These are phyloP conservation scores for Calocera viscosa DNA, from an alignment of 768 basidiomycete species.

Conservation along the genomic window DNA sequence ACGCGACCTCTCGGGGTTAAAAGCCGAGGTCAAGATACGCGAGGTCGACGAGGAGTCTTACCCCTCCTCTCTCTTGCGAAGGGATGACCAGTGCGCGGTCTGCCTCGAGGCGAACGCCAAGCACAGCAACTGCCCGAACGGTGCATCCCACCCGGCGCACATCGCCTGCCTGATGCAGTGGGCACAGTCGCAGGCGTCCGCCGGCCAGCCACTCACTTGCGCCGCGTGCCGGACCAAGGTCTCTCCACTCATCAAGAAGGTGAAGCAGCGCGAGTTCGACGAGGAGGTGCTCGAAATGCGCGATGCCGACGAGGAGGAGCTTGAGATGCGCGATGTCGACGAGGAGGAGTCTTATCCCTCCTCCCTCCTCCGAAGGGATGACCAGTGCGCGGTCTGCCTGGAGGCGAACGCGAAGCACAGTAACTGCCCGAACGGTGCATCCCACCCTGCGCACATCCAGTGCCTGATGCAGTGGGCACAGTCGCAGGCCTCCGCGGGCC, in stretches of 20 bases:
- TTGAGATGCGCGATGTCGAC: background rate
- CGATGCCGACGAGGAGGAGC: background rate
- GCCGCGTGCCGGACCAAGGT: background rate
- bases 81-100: background rate
- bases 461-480: background rate
- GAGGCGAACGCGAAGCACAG: background rate
- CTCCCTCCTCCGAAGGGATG: background rate
- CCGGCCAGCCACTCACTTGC: background rate
- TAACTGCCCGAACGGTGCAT: background rate
- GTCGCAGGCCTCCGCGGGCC: background rate
- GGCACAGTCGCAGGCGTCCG: background rate
- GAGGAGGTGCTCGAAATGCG: background rate
- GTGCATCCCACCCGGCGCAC: background rate
- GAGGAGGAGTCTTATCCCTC: background rate
- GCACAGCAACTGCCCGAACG: background rate
- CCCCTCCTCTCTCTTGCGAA: too few relatives aligned
- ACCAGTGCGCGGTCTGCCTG: background rate
- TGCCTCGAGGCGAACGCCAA: background rate
- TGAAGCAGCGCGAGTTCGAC: background rate
- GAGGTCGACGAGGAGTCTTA: too few relatives aligned
- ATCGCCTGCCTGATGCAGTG: background rate
- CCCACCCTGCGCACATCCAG: background rate
- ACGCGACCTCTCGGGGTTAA: too few relatives aligned
- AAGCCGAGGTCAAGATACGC: too few relatives aligned
- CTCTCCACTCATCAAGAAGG: background rate